Evolutionary conservation across 495 filamentous ascomycete genomes (phyloP).

Genomic region (Penicillium antarcticum): DNA sequence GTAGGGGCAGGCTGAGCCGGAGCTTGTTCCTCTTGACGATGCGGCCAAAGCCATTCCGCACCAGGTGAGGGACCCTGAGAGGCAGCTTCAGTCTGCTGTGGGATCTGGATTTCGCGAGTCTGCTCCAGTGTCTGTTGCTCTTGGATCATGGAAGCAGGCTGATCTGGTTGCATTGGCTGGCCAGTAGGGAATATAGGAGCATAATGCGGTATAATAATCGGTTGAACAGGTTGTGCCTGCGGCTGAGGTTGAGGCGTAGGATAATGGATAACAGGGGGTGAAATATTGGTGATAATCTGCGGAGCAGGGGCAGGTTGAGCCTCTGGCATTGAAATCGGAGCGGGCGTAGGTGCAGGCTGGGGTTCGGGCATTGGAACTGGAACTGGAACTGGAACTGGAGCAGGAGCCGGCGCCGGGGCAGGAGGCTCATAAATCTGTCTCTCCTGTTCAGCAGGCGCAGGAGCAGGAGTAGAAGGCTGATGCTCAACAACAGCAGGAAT

Average conservation of each 20-base stretch:
- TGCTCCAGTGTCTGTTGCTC: constrained; percentile 1
- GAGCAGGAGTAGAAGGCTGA: background rate
- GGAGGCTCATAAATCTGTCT: background rate
- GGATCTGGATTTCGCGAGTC: background rate
- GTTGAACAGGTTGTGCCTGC: constrained; percentile 10
- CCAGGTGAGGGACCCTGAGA: background rate
- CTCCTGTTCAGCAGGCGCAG: background rate
- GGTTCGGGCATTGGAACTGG: constrained; percentile 9
- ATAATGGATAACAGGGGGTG: constrained; percentile 15
- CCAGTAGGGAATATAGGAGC: constrained; percentile 27
- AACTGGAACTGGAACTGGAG: constrained; percentile 4
- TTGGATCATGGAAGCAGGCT: background rate
- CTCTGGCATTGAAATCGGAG: constrained; percentile 8
- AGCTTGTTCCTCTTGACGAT: too few relatives aligned
- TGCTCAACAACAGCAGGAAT: background rate
- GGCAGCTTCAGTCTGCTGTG: background rate
- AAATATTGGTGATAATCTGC: constrained; percentile 15
- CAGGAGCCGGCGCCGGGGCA: background rate
- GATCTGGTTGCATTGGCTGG: constrained; percentile 10
- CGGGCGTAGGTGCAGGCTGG: background rate
- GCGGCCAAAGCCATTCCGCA: constrained; percentile 7
- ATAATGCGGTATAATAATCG: constrained; percentile 25
- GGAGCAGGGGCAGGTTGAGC: constrained; percentile 11
- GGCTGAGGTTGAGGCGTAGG: background rate
- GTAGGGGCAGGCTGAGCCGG: too few relatives aligned